Evolutionary conservation across 371 early-diverging fungal species (phyloP), one percentile per base, ranked within the genome.

Genomic region (Lichtheimia corymbifera): DNA sequence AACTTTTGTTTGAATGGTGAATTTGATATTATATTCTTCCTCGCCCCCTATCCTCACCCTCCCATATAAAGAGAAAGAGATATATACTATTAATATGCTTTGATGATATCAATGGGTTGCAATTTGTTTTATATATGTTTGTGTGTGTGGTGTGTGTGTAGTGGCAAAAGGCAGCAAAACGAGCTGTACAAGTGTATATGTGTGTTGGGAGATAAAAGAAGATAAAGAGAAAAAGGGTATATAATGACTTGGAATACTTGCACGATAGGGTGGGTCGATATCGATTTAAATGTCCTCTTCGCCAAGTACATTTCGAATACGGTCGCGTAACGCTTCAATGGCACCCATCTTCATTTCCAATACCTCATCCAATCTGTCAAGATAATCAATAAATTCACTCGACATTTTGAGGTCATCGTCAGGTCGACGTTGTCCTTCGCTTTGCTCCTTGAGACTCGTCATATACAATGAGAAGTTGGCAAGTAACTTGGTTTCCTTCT

Each of bases 401-500:
- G 74, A 73, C 47, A 63, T 61, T 20, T 65, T 67, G 3, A 68
- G 53, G 5, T 58, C 65, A n/a, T 50, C 65, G 53, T 61, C 72
- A 7, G 63, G 68, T n/a, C 59, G 59, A 22, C 47, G 61, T 50
- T 63, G 65, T 42, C 62, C 73, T 58, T 58, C 53, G 51, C 15
- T 67, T 52, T 43, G 53, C 60, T 63, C 67, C 66, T 72, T 70
- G 71, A 67, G 61, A 49, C 57, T 63, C 15, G 68, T 59, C 27
- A 71, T 43, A 27, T 70, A 76, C 20, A 84, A 55, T n/a, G 91
- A 86, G 50, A 92, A 83, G 43, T 88, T 84, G 50, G 88, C 88
- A 15, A 97, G 75, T 15, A 93, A 77, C 69, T 86, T 87, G 53
- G 90, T 89, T 73, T 97, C 95, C 51, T 82, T 79, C 64, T 91